Percentiles rank a stretch among this genome's conserved stretches.
Evolutionary conservation across 192 early-diverging fungal species (phyloP).

Genomic region (Coemansia sp.): DNA sequence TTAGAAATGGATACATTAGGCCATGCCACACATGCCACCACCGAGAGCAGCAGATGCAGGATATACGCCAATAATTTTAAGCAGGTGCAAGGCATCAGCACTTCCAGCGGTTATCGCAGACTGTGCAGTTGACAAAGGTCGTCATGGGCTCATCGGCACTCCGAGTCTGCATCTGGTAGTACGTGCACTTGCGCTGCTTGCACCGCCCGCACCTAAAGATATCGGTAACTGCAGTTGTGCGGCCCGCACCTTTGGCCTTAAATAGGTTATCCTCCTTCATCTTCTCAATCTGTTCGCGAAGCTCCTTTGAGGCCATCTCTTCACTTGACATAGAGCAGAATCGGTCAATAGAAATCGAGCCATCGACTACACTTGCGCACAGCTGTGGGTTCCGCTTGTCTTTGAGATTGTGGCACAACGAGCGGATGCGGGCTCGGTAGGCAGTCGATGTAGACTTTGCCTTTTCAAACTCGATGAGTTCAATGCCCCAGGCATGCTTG

Average conservation of each 20-base stretch:
- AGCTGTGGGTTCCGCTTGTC: constrained; percentile 77
- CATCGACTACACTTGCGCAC: constrained; percentile 65
- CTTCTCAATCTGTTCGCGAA: constrained; percentile 65
- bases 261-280: constrained; percentile 74
- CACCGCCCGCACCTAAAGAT: constrained; percentile 95
- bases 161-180: constrained; percentile 96
- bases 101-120: constrained; percentile 88
- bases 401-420: constrained; percentile 75
- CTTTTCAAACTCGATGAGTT: constrained; percentile 61
- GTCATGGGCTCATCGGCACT: constrained; percentile 99
- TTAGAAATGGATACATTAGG: no score
- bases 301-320: constrained; percentile 92
- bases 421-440: constrained; percentile 76
- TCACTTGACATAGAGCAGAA: constrained; percentile 81
- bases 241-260: constrained; percentile 73
- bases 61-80: neutral
- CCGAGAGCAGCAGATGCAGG: no score
- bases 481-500: constrained; percentile 60
- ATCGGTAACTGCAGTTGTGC: constrained; percentile 80
- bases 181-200: constrained; percentile 78
- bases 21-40: no score
- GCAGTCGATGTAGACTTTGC: constrained; percentile 50
- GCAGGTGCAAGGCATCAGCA: constrained; percentile 12
- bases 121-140: constrained; percentile 90
- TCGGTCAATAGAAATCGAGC: constrained; percentile 60